A percentile compares a stretch with the other conserved stretches of the same genome.
phyloP scores from a whole-genome alignment of 2,329 filamentous ascomycete genomes.

The Metarhizium anisopliae region DNA sequence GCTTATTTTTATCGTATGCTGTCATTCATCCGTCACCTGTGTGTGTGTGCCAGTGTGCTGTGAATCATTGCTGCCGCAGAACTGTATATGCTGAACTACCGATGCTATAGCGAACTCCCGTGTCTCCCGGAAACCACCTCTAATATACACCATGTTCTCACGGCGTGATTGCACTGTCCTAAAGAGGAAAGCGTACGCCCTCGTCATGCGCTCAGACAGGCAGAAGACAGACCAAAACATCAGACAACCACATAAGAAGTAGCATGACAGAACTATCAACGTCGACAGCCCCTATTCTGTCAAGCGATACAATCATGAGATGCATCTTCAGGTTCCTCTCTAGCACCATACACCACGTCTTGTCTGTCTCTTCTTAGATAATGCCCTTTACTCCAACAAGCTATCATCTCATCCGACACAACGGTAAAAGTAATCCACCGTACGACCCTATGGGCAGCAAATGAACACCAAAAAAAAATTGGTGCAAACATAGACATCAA shows the following conservation, averaged over 20 bases:
- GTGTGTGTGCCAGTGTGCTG: not conserved
- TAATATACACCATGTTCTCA: not conserved
- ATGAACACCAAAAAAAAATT: not conserved
- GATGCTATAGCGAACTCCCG: not conserved
- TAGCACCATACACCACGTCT: not conserved
- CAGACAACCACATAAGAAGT: not conserved
- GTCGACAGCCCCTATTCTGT: not conserved
- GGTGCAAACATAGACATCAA: not conserved
- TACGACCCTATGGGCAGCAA: not conserved
- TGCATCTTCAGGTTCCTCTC: not conserved
- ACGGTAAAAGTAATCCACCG: not conserved
- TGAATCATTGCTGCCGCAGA: not conserved
- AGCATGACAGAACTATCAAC: not conserved
- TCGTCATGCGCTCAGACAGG: not conserved
- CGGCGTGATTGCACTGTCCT: too few relatives aligned
- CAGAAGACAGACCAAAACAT: not conserved
- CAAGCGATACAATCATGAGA: not conserved
- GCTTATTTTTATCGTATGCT: not conserved
- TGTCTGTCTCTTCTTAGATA: not conserved
- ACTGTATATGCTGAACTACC: not conserved
- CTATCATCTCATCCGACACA: not conserved
- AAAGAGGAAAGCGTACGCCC: not conserved
- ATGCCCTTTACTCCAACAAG: not conserved
- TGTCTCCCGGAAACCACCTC: not conserved
- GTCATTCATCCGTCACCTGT: not conserved